Evolutionary conservation across 257 asterid species (phyloP).

Genomic region (Apocynum venetum): DNA sequence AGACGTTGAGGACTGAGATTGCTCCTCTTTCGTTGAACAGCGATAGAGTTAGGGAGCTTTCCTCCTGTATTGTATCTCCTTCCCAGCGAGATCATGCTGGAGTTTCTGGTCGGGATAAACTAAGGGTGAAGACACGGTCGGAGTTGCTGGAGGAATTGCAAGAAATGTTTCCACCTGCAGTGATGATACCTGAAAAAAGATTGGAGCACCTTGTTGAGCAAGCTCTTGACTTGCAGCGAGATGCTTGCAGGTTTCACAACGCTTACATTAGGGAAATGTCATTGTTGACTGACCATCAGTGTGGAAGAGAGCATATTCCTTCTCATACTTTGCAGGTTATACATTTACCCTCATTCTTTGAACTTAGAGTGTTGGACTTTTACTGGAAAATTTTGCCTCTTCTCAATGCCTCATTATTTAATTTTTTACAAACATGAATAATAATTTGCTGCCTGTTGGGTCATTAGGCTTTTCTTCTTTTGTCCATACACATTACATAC

Average conservation of each 20-base stretch:
- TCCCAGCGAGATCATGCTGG: conserved; percentile 30
- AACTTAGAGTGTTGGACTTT: background rate
- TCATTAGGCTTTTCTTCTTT: background rate
- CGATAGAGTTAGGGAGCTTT: conserved; percentile 57
- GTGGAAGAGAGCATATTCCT: conserved; percentile 76
- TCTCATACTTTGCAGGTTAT: conserved; percentile 69
- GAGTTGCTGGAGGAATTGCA: conserved; percentile 63
- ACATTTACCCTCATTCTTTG: background rate
- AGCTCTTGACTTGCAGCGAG: conserved; percentile 72
- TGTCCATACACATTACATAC: background rate
- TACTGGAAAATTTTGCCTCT: background rate
- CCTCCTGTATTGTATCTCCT: conserved; percentile 53
- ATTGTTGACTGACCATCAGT: conserved; percentile 65
- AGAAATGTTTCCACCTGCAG: conserved; percentile 64
- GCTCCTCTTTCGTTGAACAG: conserved; percentile 50
- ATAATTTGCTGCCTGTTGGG: background rate
- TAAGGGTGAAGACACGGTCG: conserved; percentile 41
- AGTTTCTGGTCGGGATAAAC: conserved; percentile 29
- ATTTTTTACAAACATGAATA: background rate
- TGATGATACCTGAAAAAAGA: conserved; percentile 66
- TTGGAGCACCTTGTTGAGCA: conserved; percentile 80
- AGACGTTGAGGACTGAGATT: conserved; percentile 71
- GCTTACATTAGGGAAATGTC: conserved; percentile 59
- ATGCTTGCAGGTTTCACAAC: conserved; percentile 74
- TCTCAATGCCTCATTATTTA: background rate